A percentile compares a stretch with the other conserved stretches of the same genome.
These are phyloP conservation scores for Microascus cirrosus DNA, from an alignment of 2,329 filamentous ascomycete genomes.

Conservation along the genomic window DNA sequence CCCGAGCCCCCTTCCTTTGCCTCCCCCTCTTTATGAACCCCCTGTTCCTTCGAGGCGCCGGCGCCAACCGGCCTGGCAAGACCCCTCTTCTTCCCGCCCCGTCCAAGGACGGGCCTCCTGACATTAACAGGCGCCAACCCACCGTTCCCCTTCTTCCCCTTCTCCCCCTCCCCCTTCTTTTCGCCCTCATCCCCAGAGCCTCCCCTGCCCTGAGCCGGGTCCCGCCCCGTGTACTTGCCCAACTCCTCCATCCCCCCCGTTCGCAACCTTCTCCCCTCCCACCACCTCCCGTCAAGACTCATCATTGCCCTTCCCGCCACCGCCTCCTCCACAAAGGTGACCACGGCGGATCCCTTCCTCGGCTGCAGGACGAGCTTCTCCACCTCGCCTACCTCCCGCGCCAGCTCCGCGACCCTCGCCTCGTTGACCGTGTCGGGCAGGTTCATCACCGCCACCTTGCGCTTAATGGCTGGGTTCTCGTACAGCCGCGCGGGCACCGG, in stretches of 20 bases:
- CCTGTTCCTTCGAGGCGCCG: constrained; percentile 13
- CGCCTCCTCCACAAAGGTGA: constrained; percentile 65
- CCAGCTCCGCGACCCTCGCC: constrained; percentile 62
- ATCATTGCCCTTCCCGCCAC: constrained; percentile 63
- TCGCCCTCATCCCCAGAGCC: not conserved
- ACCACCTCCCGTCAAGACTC: constrained; percentile 41
- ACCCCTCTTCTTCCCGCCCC: constrained; percentile 13
- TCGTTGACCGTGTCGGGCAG: constrained; percentile 90
- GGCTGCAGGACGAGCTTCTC: constrained; percentile 70
- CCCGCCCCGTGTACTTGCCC: not conserved
- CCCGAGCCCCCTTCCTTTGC: constrained; percentile 9
- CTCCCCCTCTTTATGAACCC: constrained; percentile 7
- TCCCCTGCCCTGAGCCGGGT: not conserved
- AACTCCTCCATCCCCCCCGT: constrained; percentile 26
- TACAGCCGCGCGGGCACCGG: not conserved
- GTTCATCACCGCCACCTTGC: constrained; percentile 73
- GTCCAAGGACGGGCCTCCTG: constrained; percentile 16
- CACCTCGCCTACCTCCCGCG: constrained; percentile 59
- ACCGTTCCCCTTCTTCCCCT: not conserved
- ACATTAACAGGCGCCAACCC: not conserved
- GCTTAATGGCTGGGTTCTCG: constrained; percentile 33
- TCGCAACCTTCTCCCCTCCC: constrained; percentile 41
- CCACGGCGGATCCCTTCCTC: constrained; percentile 71
- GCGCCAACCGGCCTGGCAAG: constrained; percentile 20
- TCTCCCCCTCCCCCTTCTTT: not conserved